Conservation (phyloP, 306 rosid genomes). For the Canavalia gladiata region DNA sequence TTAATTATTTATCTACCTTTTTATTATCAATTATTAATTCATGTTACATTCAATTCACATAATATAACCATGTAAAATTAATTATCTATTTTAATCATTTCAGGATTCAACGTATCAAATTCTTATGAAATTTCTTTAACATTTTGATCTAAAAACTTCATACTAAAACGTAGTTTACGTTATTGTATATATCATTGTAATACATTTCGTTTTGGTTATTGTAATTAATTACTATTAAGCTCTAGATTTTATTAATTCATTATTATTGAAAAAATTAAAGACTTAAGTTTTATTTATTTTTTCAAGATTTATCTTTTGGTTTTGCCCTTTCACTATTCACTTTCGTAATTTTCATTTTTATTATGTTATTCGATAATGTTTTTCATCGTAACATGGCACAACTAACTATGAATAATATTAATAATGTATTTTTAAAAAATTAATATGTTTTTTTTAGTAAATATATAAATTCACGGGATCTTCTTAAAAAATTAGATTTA, state of each 20-base stretch:
- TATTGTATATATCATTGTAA: too few species aligned
- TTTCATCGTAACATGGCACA: background rate
- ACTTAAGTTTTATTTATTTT: too few species aligned
- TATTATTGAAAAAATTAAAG: too few species aligned
- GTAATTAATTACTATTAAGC: too few species aligned
- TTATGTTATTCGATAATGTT: background rate
- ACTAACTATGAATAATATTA: too few species aligned
- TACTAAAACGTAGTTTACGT: background rate
- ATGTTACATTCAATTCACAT: background rate
- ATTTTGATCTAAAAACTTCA: background rate
- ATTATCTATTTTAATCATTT: background rate
- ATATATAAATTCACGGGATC: background rate
- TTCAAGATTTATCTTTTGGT: background rate
- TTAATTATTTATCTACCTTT: conserved; percentile 1
- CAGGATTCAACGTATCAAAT: background rate
- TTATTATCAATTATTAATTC: background rate
- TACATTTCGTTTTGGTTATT: too few species aligned
- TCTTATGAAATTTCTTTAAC: background rate
- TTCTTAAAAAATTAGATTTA: background rate
- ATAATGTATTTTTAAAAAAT: background rate
- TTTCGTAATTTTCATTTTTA: background rate
- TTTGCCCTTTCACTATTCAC: too few species aligned
- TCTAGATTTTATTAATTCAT: too few species aligned
- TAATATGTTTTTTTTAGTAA: background rate
- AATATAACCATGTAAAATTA: background rate